Evolutionary conservation across 192 early-diverging fungal species (phyloP).

Genomic region (Podila horticola): DNA sequence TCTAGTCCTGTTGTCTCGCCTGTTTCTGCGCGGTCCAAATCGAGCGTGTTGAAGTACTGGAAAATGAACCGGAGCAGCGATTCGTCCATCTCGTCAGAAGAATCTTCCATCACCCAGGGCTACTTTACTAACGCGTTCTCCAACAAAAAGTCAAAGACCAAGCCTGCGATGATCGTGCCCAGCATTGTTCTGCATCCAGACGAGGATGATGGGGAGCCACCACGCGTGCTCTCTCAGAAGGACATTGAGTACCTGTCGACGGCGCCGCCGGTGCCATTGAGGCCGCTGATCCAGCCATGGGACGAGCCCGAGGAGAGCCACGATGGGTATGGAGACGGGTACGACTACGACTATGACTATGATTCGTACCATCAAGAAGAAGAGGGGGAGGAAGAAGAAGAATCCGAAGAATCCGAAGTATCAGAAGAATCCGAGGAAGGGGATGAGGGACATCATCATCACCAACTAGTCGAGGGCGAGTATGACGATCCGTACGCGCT

Average conservation of each 20-base stretch:
- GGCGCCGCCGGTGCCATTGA: constrained; percentile 26
- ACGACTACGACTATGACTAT: constrained; percentile 33
- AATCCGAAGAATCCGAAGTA: neutral
- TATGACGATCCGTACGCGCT: constrained; percentile 36
- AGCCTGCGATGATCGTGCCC: constrained; percentile 8
- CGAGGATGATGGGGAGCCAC: constrained; percentile 38
- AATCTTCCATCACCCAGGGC: neutral
- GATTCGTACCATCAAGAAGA: constrained; percentile 19
- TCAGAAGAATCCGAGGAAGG: constrained; percentile 2
- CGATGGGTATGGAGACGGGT: constrained; percentile 8
- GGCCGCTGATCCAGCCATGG: constrained; percentile 21
- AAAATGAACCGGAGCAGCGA: neutral
- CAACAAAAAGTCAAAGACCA: constrained; percentile 14
- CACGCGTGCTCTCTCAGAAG: constrained; percentile 15
- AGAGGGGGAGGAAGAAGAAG: constrained; percentile 4
- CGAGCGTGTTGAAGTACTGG: constrained; percentile 25
- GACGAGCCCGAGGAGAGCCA: constrained; percentile 7
- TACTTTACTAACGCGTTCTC: constrained; percentile 18
- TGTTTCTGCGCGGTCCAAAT: constrained; percentile 1
- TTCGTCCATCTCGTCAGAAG: neutral
- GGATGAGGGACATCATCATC: neutral
- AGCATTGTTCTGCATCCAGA: constrained; percentile 46
- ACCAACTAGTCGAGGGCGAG: constrained; percentile 2
- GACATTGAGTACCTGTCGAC: constrained; percentile 47
- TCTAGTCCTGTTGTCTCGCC: neutral